Evolutionary conservation across 371 early-diverging fungal genomes (phyloP).

Genomic region (Circinella umbellata): DNA sequence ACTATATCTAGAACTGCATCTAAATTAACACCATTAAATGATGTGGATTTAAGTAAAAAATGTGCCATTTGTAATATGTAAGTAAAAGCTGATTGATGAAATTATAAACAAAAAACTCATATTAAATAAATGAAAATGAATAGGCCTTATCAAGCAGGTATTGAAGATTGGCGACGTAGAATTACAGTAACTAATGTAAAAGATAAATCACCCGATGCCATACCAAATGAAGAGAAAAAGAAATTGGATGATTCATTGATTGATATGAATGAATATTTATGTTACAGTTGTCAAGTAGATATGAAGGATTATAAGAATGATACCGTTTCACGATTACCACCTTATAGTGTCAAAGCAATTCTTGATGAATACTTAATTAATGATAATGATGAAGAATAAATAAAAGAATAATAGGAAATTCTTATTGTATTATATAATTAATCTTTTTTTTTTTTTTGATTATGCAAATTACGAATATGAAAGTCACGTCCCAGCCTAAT

Average conservation of each 20-base stretch:
- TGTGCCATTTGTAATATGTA: slow-evolving; percentile 68
- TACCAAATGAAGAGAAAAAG: slow-evolving; percentile 20
- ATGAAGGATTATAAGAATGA: slow-evolving; percentile 47
- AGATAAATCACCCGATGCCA: slow-evolving; percentile 17
- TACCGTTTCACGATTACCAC: slow-evolving; percentile 27
- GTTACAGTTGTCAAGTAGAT: slow-evolving; percentile 67
- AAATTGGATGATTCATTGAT: slow-evolving; percentile 35
- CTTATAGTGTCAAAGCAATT: slow-evolving; percentile 28
- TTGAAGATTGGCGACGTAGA: slow-evolving; percentile 57
- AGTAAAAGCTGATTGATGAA: not conserved
- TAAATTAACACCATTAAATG: slow-evolving; percentile 65
- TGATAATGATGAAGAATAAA: slow-evolving; percentile 41
- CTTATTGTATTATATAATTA: not conserved
- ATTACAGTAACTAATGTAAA: slow-evolving; percentile 54
- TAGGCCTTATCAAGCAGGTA: slow-evolving; percentile 57
- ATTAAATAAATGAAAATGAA: no score
- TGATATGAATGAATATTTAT: slow-evolving; percentile 47
- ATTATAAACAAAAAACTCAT: not conserved
- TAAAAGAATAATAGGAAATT: not conserved
- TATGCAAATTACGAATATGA: no score
- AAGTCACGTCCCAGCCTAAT: no score
- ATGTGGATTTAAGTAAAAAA: slow-evolving; percentile 38
- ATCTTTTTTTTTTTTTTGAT: no score
- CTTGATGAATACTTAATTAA: slow-evolving; percentile 36
- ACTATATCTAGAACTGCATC: slow-evolving; percentile 86